Evolutionary conservation across 2,329 filamentous ascomycete genomes (phyloP).

Genomic region (Phaeomoniella chlamydospora): DNA sequence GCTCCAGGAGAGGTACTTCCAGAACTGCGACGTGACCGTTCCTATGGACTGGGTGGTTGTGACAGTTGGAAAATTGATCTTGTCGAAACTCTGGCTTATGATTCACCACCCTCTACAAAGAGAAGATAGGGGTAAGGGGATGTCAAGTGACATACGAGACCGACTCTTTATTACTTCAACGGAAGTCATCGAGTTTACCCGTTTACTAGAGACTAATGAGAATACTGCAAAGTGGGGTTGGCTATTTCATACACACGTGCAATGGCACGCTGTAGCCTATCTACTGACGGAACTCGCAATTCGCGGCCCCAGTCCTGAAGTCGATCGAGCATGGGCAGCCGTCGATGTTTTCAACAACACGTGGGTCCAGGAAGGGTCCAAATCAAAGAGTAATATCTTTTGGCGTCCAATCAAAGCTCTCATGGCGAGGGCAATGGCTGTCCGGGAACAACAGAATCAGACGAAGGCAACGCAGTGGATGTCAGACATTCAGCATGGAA

Average conservation of each 20-base stretch:
- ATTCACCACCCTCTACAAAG: constrained; percentile 59
- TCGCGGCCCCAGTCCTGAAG: constrained; percentile 39
- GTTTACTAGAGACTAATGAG: constrained; percentile 49
- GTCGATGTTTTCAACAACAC: constrained; percentile 31
- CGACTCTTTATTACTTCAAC: constrained; percentile 58
- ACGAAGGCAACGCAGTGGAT: constrained; percentile 7
- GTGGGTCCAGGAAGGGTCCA: constrained; percentile 16
- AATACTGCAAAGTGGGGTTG: constrained; percentile 49
- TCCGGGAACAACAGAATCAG: constrained; percentile 31
- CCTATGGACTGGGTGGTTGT: constrained; percentile 54
- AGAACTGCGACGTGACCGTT: constrained; percentile 33
- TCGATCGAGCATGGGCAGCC: constrained; percentile 46
- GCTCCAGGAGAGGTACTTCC: constrained; percentile 41
- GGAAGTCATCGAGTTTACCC: constrained; percentile 59
- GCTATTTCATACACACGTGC: constrained; percentile 50
- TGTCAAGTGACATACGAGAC: constrained; percentile 49
- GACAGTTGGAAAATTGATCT: constrained; percentile 54
- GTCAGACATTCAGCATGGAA: constrained; percentile 6
- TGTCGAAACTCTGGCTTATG: constrained; percentile 66
- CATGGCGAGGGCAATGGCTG: constrained; percentile 42
- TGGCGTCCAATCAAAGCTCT: constrained; percentile 50
- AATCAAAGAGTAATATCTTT: constrained; percentile 38
- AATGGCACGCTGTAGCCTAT: constrained; percentile 52
- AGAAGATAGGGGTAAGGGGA: constrained; percentile 28
- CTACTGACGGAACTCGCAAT: constrained; percentile 45